phyloP scores from a whole-genome alignment of 2,329 filamentous ascomycete genomes.

The Trichoderma koningii region DNA sequence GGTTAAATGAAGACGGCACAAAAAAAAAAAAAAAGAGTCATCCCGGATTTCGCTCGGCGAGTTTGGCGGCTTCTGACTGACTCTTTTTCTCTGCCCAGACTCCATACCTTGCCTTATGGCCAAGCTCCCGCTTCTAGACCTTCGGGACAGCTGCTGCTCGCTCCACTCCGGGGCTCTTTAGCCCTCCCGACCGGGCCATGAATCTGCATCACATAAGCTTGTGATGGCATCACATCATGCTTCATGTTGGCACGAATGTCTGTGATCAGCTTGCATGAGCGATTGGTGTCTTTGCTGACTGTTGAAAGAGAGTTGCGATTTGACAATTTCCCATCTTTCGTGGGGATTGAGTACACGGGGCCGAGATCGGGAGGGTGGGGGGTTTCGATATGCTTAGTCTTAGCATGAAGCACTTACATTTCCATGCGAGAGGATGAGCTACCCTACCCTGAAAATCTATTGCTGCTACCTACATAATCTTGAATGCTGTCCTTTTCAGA shows the following conservation, averaged over 20 bases:
- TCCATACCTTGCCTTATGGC: background rate
- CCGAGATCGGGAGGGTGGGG: slow-evolving; percentile 6
- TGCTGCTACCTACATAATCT: too few relatives aligned
- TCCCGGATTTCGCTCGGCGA: slow-evolving; percentile 21
- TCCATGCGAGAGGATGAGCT: too few relatives aligned
- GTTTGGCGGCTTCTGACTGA: slow-evolving; percentile 8
- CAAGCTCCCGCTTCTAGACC: background rate
- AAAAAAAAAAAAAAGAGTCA: background rate
- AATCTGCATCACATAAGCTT: slow-evolving; percentile 5
- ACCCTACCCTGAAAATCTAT: too few relatives aligned
- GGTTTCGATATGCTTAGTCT: background rate
- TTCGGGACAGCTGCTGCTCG: background rate
- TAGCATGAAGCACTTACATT: too few relatives aligned
- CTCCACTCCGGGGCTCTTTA: slow-evolving; percentile 16
- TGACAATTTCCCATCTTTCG: too few relatives aligned
- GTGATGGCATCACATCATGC: background rate
- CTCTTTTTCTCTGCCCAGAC: background rate
- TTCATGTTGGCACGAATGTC: background rate
- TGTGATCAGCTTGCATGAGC: background rate
- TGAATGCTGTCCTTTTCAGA: too few relatives aligned
- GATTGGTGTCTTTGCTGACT: background rate
- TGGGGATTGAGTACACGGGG: background rate
- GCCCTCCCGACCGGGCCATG: slow-evolving; percentile 2
- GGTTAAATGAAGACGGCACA: slow-evolving; percentile 1
- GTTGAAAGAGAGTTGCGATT: too few relatives aligned